Percentiles rank a stretch among this genome's conserved stretches.
Conservation (phyloP, 108 stramenopile genomes). For the Poteriospumella lacustris region DNA sequence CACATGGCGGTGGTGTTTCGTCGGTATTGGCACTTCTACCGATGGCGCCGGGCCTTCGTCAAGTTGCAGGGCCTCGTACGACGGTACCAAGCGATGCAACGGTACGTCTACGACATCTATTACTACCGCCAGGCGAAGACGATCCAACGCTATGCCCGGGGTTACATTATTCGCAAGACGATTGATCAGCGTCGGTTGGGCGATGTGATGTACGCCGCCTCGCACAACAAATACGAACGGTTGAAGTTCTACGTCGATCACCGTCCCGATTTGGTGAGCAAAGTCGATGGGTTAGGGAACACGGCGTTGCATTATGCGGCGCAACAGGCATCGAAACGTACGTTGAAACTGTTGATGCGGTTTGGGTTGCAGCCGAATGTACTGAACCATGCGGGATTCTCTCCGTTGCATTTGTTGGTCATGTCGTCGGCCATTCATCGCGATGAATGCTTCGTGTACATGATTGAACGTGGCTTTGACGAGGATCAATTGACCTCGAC, state of each 20-base stretch:
- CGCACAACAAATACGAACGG: constrained; percentile 13
- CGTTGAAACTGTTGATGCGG: neutral
- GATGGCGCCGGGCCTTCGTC: neutral
- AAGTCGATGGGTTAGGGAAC: constrained; percentile 2
- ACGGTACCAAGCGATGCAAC: neutral
- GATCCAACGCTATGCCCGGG: neutral
- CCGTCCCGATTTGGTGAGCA: neutral
- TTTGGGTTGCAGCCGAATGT: neutral
- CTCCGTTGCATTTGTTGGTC: constrained; percentile 22
- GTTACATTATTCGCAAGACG: neutral
- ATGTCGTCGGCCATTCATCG: neutral
- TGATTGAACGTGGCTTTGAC: constrained; percentile 21
- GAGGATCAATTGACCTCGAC: neutral
- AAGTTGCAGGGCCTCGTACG: neutral
- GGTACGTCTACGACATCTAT: neutral
- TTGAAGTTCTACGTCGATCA: constrained; percentile 11
- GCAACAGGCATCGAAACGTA: constrained; percentile 2
- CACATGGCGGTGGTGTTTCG: no score
- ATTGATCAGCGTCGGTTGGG: neutral
- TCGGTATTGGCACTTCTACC: neutral
- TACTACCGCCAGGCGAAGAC: neutral
- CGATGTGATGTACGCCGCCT: neutral
- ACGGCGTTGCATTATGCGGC: constrained; percentile 15
- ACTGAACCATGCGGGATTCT: neutral
- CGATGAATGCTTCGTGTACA: constrained; percentile 11